Conservation (phyloP, 768 basidiomycete species). For the Suillus plorans region DNA sequence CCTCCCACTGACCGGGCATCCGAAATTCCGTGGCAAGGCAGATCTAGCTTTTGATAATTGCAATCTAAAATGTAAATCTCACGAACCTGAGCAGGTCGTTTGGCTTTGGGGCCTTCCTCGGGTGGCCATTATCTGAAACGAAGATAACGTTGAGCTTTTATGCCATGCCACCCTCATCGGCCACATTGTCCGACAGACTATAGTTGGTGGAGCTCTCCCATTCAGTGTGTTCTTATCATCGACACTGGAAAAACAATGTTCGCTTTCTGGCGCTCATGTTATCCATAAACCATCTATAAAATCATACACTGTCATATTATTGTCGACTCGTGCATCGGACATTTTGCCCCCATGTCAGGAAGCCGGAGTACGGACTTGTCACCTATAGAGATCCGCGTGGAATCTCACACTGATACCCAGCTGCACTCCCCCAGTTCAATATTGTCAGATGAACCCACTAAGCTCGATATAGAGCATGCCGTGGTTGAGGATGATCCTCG, state of each 20-base stretch:
- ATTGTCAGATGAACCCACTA: neutral
- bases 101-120: neutral
- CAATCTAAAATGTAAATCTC: neutral
- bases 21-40: neutral
- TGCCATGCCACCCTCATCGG: neutral
- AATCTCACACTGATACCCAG: neutral
- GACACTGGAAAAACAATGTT: neutral
- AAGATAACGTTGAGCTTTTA: neutral
- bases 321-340: neutral
- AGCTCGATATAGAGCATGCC: conserved; percentile 35
- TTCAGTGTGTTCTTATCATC: neutral
- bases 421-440: neutral
- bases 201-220: neutral
- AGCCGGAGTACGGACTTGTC: conserved; percentile 5
- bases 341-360: neutral
- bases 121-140: neutral
- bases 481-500: conserved; percentile 60
- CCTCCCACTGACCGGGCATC: neutral
- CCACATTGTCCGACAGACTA: neutral
- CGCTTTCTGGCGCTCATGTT: neutral
- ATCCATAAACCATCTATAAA: neutral
- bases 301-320: neutral
- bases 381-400: neutral
- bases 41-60: neutral
- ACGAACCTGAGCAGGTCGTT: neutral